Base-by-base conservation (phyloP, 768 basidiomycete genomes). In the Hericium coralloides region DNA sequence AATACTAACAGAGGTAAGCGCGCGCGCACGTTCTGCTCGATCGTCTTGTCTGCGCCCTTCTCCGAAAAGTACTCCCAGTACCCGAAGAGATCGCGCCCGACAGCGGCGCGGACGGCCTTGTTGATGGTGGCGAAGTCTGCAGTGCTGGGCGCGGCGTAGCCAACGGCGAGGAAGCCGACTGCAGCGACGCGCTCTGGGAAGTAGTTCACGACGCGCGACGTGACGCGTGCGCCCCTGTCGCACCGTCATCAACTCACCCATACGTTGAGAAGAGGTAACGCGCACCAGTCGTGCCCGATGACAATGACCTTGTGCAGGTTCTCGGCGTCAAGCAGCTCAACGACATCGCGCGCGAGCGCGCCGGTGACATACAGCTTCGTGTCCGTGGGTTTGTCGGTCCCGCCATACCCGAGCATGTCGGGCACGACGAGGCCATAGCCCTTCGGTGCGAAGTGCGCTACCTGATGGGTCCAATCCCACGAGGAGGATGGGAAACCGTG, bases 401-500 rank as follows among this genome's bases (percentile, higher is more conserved):
- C 70, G 17, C 76, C 79, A 38, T 69, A 73, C 79, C n/a, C n/a
- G n/a, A n/a, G n/a, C n/a, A n/a, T n/a, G n/a, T n/a, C n/a, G n/a
- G n/a, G n/a, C n/a, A n/a, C n/a, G n/a, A n/a, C n/a, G n/a, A n/a
- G n/a, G n/a, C n/a, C n/a, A n/a, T n/a, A n/a, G n/a, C n/a, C n/a
- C 55, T 65, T 65, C 31, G 66, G 63, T 45, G 66, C 55, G 63
- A 80, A 71, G 64, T 68, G 68, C 50, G 67, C 58, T 55, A 76
- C 68, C 51, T 76, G 73, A 38, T 67, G 60, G 47, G 69, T 67
- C 78, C 79, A 80, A 56, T 73, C 74, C 48, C 49, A 54, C 51
- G 75, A 70, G 15, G 71, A 69, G 43, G 66, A 67, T 3, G 76
- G 76, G 58, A 78, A 79, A n/a, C 77, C 79, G 55, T 80, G 79